Conservation (phyloP, 2,329 filamentous ascomycete species). For the Alternaria rosae region DNA sequence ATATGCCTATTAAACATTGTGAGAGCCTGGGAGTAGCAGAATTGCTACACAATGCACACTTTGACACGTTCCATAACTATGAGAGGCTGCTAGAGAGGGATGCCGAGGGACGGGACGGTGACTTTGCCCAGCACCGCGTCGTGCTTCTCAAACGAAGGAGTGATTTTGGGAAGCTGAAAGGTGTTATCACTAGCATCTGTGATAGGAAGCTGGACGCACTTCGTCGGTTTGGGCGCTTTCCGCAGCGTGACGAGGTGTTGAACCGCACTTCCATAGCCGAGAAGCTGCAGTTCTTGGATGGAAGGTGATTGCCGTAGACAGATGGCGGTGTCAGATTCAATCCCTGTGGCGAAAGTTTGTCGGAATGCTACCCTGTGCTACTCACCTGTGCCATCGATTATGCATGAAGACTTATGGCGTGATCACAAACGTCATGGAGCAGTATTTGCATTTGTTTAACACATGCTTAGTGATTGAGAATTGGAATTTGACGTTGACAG, state of each 20-base stretch:
- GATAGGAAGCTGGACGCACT: not conserved
- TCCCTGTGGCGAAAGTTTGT: not conserved
- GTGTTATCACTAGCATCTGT: not conserved
- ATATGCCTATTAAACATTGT: not conserved
- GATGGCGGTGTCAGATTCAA: not conserved
- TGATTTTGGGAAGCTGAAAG: not conserved
- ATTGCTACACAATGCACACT: not conserved
- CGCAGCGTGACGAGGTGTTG: not conserved
- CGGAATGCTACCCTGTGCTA: not conserved
- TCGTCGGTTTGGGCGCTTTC: not conserved
- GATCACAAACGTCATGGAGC: not conserved
- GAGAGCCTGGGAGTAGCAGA: not conserved
- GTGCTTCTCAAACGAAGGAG: not conserved
- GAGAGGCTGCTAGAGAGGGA: not conserved
- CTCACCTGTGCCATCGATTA: not conserved
- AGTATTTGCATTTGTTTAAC: not conserved
- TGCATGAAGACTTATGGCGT: not conserved
- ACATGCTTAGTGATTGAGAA: not conserved
- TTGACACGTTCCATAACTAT: not conserved
- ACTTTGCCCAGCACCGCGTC: not conserved
- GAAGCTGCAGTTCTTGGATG: not conserved
- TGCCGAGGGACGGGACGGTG: not conserved
- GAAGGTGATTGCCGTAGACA: not conserved
- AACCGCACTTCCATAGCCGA: not conserved
- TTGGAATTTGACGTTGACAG: not conserved